Base-by-base conservation (phyloP, 371 early-diverging fungal species). In the Dichotomocladium elegans region DNA sequence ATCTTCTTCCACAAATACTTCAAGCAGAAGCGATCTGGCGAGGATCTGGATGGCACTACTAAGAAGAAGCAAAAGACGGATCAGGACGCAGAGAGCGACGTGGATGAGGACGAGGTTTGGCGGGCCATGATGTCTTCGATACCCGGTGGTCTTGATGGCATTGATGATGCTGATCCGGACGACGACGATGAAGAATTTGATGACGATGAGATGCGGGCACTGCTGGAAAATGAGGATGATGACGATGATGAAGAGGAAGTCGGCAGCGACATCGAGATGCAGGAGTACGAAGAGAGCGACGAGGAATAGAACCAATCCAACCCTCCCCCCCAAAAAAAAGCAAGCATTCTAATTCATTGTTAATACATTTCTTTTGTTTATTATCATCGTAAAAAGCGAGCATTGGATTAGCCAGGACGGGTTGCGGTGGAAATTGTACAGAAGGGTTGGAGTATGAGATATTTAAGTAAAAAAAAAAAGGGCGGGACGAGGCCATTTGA, bases 1-100 rank as follows among this genome's bases (percentile, higher is more conserved):
- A 51, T 76, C 51, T 94, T 95, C 70, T 96, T 92, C 82, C 87
- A 90, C 67, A 87, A 83, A 51, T 92, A 85, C 64, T 91, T 92
- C 64, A 78, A 75, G 15, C 75, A 83, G 58, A 77, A 81, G 62
- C 69, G 67, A 22, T 54, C 58, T 37, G 55, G 58, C 35, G 37
- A 59, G 55, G 41, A 64, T 22, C 47, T 64, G 24, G 53, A 56
- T 43, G 63, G 64, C 50, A 77, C 75, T 57, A 77, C 74, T 35
- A 47, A 43, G 69, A 77, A 44, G 79, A 78, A 26, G 80, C 77
- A 45, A 79, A 87, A 43, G 82, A 77, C 29, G 86, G 82, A 63
- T 74, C 90, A 81, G 67, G 82, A 47, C 88, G 75, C 66, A 47
- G 73, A 60, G 7, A 62, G 63, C 25, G 74, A 65, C 21, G 77